A percentile compares a stretch with the other conserved stretches of the same genome.
phyloP scores from a whole-genome alignment of 2,329 filamentous ascomycete species.

The Colletotrichum godetiae region DNA sequence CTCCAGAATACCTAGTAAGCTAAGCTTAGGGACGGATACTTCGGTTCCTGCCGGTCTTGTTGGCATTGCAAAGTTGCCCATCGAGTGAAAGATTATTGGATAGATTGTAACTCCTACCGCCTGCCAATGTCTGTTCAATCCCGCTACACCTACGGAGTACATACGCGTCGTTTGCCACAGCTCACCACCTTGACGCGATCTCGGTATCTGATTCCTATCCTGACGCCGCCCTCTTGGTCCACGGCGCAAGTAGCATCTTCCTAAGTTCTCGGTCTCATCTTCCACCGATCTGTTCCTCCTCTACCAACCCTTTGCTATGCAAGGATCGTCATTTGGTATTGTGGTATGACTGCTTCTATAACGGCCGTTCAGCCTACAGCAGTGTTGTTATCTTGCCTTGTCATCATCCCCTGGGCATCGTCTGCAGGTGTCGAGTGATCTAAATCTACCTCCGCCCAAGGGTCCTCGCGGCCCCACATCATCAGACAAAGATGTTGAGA shows the following conservation, averaged over 20 bases:
- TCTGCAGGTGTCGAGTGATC: background rate
- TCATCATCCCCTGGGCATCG: background rate
- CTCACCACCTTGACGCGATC: conserved; percentile 15
- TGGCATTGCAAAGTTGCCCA: background rate
- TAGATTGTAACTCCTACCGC: conserved; percentile 1
- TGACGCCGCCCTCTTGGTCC: conserved; percentile 2
- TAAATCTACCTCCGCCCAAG: background rate
- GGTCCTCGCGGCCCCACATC: background rate
- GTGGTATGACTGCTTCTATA: background rate
- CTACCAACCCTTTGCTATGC: background rate
- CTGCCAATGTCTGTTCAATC: conserved; percentile 7
- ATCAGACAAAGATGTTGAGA: background rate
- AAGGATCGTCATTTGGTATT: background rate
- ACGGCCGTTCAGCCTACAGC: background rate
- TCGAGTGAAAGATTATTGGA: background rate
- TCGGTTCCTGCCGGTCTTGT: background rate
- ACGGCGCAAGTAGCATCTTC: background rate
- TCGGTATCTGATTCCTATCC: conserved; percentile 8
- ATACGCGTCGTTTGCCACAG: conserved; percentile 25
- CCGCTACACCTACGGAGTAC: conserved; percentile 10
- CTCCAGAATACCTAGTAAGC: background rate
- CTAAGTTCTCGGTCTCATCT: background rate
- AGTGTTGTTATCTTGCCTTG: background rate
- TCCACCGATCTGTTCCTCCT: background rate
- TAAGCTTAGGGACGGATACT: background rate